A percentile compares a stretch with the other conserved stretches of the same genome.
phyloP scores from a whole-genome alignment of 805 yeast genomes.

The Hermanozyma aechmeae region DNA sequence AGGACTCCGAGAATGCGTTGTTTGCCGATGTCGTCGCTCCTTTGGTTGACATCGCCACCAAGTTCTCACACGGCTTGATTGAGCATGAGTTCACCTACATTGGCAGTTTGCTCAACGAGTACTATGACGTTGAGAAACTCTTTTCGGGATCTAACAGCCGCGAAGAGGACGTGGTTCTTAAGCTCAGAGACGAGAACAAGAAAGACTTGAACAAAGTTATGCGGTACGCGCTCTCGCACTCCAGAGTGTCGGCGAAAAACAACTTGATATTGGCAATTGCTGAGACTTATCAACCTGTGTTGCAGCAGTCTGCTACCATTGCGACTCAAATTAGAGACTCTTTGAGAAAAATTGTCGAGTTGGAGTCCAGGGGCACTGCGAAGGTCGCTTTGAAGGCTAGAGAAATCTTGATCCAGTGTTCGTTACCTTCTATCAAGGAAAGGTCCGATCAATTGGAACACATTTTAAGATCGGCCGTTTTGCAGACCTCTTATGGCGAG shows the following conservation, averaged over 20 bases:
- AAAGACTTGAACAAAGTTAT: slow-evolving; percentile 69
- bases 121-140: slow-evolving; percentile 66
- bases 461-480: slow-evolving; percentile 84
- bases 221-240: slow-evolving; percentile 71
- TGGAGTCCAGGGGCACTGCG: slow-evolving; percentile 84
- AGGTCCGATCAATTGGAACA: slow-evolving; percentile 97
- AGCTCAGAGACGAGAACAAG: slow-evolving; percentile 80
- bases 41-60: slow-evolving; percentile 55
- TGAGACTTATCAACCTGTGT: slow-evolving; percentile 69
- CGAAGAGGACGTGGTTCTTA: slow-evolving; percentile 84
- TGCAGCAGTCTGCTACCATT: slow-evolving; percentile 57
- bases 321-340: slow-evolving; percentile 61
- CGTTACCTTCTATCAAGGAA: slow-evolving; percentile 92
- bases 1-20: slow-evolving; percentile 31
- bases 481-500: slow-evolving; percentile 84
- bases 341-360: slow-evolving; percentile 72
- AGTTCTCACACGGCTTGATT: slow-evolving; percentile 65
- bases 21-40: slow-evolving; percentile 63
- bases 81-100: slow-evolving; percentile 79
- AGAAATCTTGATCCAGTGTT: slow-evolving; percentile 92
- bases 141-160: slow-evolving; percentile 70
- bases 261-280: slow-evolving; percentile 80
- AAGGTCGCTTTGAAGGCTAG: slow-evolving; percentile 93
- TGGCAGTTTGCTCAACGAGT: slow-evolving; percentile 59
- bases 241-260: slow-evolving; percentile 89